Conservation (phyloP, 208 protist species). For the Borovskyia barvae region DNA sequence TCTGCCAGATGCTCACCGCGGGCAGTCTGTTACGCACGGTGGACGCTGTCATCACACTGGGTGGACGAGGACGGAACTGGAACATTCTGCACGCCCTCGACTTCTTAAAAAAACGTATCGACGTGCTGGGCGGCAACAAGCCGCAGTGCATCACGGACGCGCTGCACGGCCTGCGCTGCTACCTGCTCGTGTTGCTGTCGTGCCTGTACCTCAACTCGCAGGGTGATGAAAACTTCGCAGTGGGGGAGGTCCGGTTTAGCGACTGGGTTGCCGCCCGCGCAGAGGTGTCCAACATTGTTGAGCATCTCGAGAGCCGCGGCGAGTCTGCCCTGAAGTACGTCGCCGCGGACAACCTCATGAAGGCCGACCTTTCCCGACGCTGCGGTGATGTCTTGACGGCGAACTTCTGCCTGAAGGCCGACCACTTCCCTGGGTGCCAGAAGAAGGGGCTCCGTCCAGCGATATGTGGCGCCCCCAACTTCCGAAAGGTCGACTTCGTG, state of each 20-base stretch:
- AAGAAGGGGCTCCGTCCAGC: constrained; percentile 84
- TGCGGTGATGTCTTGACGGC: constrained; percentile 81
- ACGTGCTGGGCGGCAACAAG: constrained; percentile 44
- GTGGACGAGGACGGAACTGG: constrained; percentile 62
- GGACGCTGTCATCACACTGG: constrained; percentile 59
- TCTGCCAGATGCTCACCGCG: constrained; percentile 86
- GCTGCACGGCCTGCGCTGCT: constrained; percentile 62
- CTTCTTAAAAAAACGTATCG: constrained; percentile 59
- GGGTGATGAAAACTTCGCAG: constrained; percentile 17
- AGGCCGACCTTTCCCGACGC: constrained; percentile 65
- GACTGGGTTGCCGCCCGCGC: constrained; percentile 59
- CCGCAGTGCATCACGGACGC: constrained; percentile 54
- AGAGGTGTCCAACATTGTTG: constrained; percentile 81
- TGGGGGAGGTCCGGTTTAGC: constrained; percentile 45
- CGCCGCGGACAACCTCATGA: constrained; percentile 62
- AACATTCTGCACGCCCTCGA: constrained; percentile 82
- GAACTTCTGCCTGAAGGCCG: constrained; percentile 87
- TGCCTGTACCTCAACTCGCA: constrained; percentile 78
- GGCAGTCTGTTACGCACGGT: constrained; percentile 74
- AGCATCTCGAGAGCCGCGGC: constrained; percentile 58
- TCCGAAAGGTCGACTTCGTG: constrained; percentile 77
- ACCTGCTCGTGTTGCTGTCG: constrained; percentile 80
- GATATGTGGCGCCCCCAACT: constrained; percentile 85
- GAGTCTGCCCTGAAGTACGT: constrained; percentile 76
- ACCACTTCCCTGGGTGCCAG: constrained; percentile 89